Conservation (phyloP, 2,329 filamentous ascomycete genomes). For the Parascedosporium putredinis region DNA sequence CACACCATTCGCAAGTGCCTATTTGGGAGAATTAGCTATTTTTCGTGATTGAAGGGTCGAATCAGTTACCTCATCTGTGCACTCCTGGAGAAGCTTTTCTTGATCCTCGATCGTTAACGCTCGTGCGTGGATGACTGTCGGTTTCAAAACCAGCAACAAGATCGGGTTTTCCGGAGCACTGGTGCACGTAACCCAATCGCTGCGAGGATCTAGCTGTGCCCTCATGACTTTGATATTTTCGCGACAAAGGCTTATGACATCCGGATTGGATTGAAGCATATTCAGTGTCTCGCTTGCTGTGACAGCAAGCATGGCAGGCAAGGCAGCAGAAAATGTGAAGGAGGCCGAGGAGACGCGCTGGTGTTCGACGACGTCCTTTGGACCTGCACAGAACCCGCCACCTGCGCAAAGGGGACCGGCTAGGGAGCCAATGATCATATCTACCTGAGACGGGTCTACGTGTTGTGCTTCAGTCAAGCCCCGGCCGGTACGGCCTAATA, state of each 20-base stretch:
- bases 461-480: conserved; percentile 95
- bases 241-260: conserved; percentile 65
- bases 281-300: conserved; percentile 86
- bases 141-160: conserved; percentile 73
- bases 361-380: conserved; percentile 85
- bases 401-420: conserved; percentile 83
- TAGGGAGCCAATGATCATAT: conserved; percentile 94
- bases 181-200: conserved; percentile 81
- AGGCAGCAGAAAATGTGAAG: conserved; percentile 90
- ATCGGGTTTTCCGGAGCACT: conserved; percentile 79
- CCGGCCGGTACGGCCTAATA: conserved; percentile 81
- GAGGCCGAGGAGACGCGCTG: conserved; percentile 87
- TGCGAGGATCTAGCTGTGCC: conserved; percentile 79
- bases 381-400: conserved; percentile 90
- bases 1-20: conserved; percentile 80
- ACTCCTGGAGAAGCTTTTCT: conserved; percentile 75
- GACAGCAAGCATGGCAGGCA: conserved; percentile 90
- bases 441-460: conserved; percentile 82
- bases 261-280: conserved; percentile 76
- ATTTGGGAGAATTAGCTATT: conserved; percentile 5
- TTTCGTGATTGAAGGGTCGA: conserved; percentile 10
- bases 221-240: conserved; percentile 83
- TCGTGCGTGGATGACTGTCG: conserved; percentile 64
- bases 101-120: conserved; percentile 65
- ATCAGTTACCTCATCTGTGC: conserved; percentile 79